Conservation (phyloP, 805 yeast species). For the Sugiyamaella marilandica region DNA sequence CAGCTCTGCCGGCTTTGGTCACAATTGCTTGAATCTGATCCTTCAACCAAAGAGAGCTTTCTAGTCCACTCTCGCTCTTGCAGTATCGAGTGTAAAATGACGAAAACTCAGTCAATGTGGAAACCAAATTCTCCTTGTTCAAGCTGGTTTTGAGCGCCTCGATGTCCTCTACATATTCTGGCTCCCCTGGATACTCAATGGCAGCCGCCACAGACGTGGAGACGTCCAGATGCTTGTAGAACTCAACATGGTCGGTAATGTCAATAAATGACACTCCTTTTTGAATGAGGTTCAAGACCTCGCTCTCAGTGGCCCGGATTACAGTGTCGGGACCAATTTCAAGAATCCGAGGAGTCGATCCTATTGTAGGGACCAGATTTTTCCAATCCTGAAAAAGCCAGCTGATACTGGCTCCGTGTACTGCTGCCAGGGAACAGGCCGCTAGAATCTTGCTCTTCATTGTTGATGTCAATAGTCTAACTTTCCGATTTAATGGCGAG, state of each 20-base stretch:
- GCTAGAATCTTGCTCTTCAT: neutral
- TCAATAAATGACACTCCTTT: constrained; percentile 56
- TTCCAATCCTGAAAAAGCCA: constrained; percentile 1
- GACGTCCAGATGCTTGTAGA: constrained; percentile 18
- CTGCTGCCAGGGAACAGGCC: neutral
- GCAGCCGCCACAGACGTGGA: neutral
- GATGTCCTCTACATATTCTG: neutral
- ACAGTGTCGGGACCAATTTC: neutral
- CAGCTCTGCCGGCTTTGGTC: constrained; percentile 34
- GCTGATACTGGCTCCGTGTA: neutral
- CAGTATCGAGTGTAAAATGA: constrained; percentile 72
- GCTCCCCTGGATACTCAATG: neutral
- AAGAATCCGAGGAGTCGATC: neutral
- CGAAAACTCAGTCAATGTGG: constrained; percentile 35
- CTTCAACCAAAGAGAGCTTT: constrained; percentile 66
- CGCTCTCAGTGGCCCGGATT: neutral
- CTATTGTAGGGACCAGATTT: neutral
- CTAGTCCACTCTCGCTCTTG: constrained; percentile 58
- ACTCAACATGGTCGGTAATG: constrained; percentile 39
- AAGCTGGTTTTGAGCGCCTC: neutral
- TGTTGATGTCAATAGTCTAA: neutral
- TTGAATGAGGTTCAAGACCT: constrained; percentile 29
- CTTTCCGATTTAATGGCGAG: neutral
- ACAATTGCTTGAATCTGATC: constrained; percentile 38
- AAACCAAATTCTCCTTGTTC: neutral